These are phyloP conservation scores for Fusarium anthophilum DNA, from an alignment of 2,329 filamentous ascomycete species.

Conservation along the genomic window DNA sequence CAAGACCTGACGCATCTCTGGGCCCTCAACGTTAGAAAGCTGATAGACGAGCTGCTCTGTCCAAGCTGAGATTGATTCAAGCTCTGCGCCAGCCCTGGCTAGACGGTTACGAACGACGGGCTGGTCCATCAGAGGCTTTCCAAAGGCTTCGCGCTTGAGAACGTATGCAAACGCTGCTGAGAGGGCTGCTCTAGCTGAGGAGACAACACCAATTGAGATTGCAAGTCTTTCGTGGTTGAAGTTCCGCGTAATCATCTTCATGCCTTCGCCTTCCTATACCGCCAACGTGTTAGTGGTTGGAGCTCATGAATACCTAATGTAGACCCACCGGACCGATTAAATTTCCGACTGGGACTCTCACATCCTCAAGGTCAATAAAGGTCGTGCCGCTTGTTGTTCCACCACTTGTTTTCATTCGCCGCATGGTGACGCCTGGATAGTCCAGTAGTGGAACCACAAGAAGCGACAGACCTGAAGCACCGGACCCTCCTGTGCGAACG, in stretches of 20 bases:
- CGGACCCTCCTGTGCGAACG: not conserved
- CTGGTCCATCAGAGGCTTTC: not conserved
- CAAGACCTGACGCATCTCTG: not conserved
- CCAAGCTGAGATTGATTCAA: not conserved
- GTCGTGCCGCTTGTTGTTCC: not conserved
- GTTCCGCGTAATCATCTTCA: not conserved
- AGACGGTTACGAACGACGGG: not conserved
- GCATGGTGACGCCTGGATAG: not conserved
- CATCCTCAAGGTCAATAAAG: not conserved
- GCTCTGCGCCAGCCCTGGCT: not conserved
- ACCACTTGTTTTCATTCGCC: not conserved
- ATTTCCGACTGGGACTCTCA: not conserved
- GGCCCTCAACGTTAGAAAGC: not conserved
- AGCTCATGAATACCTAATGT: accelerated
- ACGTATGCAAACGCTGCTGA: not conserved
- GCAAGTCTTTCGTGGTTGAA: not conserved
- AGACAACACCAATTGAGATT: not conserved
- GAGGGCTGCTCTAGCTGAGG: not conserved
- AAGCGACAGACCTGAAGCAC: not conserved
- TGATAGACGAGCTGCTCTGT: not conserved
- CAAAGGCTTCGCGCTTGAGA: not conserved
- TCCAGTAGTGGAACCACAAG: not conserved
- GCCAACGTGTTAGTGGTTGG: not conserved
- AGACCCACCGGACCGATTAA: not conserved
- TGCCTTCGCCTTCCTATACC: not conserved